Evolutionary conservation across 306 rosid genomes (phyloP), one percentile per base, ranked within the genome.

Genomic region (Glycine tomentella): DNA sequence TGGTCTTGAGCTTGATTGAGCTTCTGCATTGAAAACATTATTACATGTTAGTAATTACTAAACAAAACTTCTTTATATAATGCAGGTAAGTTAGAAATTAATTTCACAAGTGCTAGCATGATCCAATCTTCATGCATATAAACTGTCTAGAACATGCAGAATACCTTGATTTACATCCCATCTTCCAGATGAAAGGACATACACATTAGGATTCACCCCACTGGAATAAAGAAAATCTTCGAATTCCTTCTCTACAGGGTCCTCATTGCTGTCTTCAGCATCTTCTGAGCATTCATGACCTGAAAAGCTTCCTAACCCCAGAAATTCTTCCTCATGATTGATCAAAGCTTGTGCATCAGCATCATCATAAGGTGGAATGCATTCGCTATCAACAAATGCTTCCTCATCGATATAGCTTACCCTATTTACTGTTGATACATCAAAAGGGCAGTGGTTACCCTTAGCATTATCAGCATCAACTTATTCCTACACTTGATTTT

Each of bases 141-240:
- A 50, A 57, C 16, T 50, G 65, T 34, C 45, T 12, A 49, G 62
- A 53, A 73, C 31, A 55, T 4, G 59, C 25, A 14, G 62, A 62
- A 77, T 94, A 92, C 94, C 98, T 87, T 86, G 84, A 85, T 88
- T 80, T 15, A 87, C 81, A 12, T 20, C 57, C 95, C 91, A 87
- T 82, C 90, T 83, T 83, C 93, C 94, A 0, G 97, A 92, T 20
- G 97, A 92, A 78, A 91, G 95, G 34, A 89, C 80, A 34, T 69
- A 84, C 45, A 34, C 64, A 61, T 87, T 80, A 6, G 90, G 83
- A 80, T 89, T 88, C 85, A 83, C 74, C 9, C 87, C 86, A 8
- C 67, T 86, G 44, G 93, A 74, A 48, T 8, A 53, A 73, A 84
- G 82, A 84, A 85, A 51, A 55, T 86, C 97, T 88, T 87, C 86